Base-by-base conservation (phyloP, 23 red algal genomes). In the Gracilaria gracilis region DNA sequence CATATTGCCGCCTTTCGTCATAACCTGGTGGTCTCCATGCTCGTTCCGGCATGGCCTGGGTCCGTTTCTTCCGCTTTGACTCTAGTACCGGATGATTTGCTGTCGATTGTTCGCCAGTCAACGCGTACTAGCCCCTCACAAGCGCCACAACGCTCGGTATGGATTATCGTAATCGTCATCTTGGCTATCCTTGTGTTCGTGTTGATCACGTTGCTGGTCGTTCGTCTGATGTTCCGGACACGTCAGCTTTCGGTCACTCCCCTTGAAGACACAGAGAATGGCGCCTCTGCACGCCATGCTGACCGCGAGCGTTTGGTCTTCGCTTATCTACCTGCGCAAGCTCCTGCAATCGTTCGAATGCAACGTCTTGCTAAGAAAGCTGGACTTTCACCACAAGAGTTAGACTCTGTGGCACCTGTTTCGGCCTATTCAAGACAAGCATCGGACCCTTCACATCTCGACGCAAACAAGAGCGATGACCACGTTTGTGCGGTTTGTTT, bases 401-500 rank as follows among this genome's bases (percentile, higher is more conserved):
- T 88, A 27, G 23, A 72, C 57, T 44, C 54, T 34, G 84, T 88
- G 40, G 67, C 84, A 38, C 84, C 84, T 23, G 51, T 34, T 61
- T 23, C 48, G 23, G 16, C 38, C 3, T 58, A 74, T 14, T 24
- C 67, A 6, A 40, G 57, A 39, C 27, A 51, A 24, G 24, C 66
- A 7, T 40, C 81, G 0, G 23, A 25, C 5, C 29, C 72, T 0
- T 77, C 72, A 19, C 34, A 77, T 31, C 24, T 50, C 9, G 29
- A n/a, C 2, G 51, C 50, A 16, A 83, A 61, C 16, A 65, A 47
- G 72, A 51, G 72, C 42, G 83, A 40, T 15, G 58, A 87, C 51
- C 70, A 84, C 54, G 85, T 82, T 14, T 96, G 95, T 40, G 82
- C 91, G 5, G 84, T 96, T 49, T 96, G 95, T 64, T 57, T 96